Evolutionary conservation across 306 rosid species (phyloP).

Genomic region (Macrotyloma uniflorum): DNA sequence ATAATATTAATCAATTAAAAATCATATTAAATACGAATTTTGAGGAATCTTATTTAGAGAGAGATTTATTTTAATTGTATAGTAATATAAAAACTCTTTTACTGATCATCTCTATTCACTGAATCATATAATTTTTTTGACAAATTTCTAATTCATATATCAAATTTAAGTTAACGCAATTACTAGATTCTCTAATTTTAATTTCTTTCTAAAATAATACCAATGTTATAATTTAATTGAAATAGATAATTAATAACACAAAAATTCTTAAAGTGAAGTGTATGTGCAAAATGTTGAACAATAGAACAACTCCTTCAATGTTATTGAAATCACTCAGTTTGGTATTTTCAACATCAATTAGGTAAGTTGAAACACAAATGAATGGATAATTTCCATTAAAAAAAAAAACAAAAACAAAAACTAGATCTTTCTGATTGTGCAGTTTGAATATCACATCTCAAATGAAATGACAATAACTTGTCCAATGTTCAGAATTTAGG

Average conservation of each 20-base stretch:
- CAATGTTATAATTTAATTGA: no score
- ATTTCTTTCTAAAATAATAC: no score
- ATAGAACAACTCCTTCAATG: background rate
- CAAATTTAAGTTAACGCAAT: background rate
- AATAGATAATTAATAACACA: background rate
- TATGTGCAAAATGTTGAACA: background rate
- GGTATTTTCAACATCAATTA: background rate
- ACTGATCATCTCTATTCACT: no score
- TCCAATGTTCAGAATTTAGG: slow-evolving; percentile 19
- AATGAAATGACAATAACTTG: slow-evolving; percentile 20
- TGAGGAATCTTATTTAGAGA: no score
- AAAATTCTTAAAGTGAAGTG: background rate
- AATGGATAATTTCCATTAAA: background rate
- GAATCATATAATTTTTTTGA: no score
- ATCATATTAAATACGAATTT: no score
- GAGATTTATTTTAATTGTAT: no score
- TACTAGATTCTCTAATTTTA: no score
- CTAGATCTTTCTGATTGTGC: slow-evolving; percentile 6
- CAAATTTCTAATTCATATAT: no score
- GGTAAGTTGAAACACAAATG: slow-evolving; percentile 20
- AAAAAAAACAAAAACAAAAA: background rate
- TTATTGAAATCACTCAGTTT: background rate
- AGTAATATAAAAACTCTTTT: no score
- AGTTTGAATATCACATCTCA: slow-evolving; percentile 34
- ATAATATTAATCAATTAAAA: no score